Evolutionary conservation across 441 rosid species (phyloP), one percentile per base, ranked within the genome.

Genomic region (Croton setiger): DNA sequence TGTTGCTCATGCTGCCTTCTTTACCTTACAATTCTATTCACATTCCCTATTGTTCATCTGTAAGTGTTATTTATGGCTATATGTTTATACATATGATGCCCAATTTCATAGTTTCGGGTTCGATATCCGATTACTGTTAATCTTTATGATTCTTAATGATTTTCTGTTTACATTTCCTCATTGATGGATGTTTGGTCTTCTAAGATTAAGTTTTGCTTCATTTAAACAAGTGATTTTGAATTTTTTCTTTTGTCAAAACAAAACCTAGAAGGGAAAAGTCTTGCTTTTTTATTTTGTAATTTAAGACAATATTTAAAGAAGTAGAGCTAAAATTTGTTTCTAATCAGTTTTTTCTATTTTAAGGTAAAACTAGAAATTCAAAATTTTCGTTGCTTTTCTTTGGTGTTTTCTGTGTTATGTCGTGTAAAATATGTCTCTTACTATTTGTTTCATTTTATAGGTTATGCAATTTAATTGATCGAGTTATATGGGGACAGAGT

Each of bases 401-500:
- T 52, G 51, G 58, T 66, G n/a, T 52, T 45, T 45, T 44, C 39
- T 63, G n/a, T 45, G 21, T 47, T 36, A 9, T 59, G 1, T 27
- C 21, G 7, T 44, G 11, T 44, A 12, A 3, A 7, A 10, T 4
- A 11, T 47, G 7, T 47, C 35, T 21, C 51, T 15, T 64, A 0
- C 8, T 67, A 52, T 41, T 37, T 39, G 43, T 39, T 39, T 39
- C 7, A 39, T 20, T 48, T 54, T 39, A 41, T 60, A 52, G 72
- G 59, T 43, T 53, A 55, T 59, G 61, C 51, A 17, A 20, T 63
- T 73, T 39, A 27, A 82, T 77, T 81, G 78, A 83, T 37, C 69
- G 79, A n/a, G 81, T 78, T 39, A 82, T 74, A 82, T 74, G 80
- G 79, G 73, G 60, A 64, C 47, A 14, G 86, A 87, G 31, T 80